These are phyloP conservation scores for Eutrema yunnanense DNA, from an alignment of 345 rosid genomes.

Conservation along the genomic window DNA sequence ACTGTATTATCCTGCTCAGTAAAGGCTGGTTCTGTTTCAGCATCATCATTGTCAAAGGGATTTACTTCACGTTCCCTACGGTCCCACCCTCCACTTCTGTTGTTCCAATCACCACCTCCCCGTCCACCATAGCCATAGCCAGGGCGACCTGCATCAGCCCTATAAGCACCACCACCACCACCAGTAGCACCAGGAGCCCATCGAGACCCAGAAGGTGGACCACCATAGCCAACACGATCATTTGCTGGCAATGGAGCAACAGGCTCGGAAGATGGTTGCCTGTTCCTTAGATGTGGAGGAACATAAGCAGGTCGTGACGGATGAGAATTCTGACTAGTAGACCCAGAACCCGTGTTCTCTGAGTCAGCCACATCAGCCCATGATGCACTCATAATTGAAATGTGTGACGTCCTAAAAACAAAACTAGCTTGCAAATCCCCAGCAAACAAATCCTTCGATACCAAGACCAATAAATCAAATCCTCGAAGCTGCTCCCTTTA, in stretches of 20 bases:
- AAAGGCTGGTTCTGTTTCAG: constrained; percentile 37
- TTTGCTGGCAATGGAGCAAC: constrained; percentile 33
- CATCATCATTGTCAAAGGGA: constrained; percentile 70
- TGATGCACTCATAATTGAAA: constrained; percentile 56
- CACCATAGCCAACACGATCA: constrained; percentile 41
- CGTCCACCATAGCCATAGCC: constrained; percentile 36
- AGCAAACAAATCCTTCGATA: not conserved
- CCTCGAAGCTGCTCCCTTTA: constrained; percentile 6
- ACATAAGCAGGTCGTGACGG: constrained; percentile 53
- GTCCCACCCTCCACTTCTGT: constrained; percentile 74
- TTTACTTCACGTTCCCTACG: constrained; percentile 83
- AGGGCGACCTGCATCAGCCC: constrained; percentile 25
- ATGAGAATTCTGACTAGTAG: constrained; percentile 35
- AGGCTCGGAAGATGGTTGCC: constrained; percentile 44
- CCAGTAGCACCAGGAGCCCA: constrained; percentile 42
- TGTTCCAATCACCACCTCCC: constrained; percentile 56
- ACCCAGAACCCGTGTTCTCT: constrained; percentile 53
- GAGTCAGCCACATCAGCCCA: constrained; percentile 99
- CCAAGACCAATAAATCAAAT: not conserved
- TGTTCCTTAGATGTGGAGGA: constrained; percentile 87
- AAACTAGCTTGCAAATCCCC: constrained; percentile 9
- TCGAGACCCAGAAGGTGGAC: constrained; percentile 49
- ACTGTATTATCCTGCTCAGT: constrained; percentile 66
- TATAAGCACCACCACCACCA: constrained; percentile 18
- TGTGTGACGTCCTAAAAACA: not conserved